phyloP scores from a whole-genome alignment of 495 filamentous ascomycete species.

The Thermothielavioides terrestris region DNA sequence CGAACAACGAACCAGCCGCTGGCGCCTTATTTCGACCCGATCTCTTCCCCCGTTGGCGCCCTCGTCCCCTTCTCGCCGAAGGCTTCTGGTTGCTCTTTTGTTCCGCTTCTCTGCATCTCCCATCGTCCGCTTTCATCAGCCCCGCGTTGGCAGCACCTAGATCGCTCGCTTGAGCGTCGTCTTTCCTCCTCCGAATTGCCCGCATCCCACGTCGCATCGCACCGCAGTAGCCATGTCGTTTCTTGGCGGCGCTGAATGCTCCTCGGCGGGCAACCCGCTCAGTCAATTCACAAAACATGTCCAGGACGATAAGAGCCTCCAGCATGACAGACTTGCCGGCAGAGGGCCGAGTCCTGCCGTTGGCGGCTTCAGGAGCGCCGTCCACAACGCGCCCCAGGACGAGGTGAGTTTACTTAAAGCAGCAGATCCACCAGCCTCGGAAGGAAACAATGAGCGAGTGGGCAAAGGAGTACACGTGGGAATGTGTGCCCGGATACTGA shows the following conservation, averaged over 20 bases:
- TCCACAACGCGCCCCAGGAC: slow-evolving; percentile 35
- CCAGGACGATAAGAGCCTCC: slow-evolving; percentile 87
- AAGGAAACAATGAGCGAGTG: too few relatives aligned
- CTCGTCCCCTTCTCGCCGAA: too few relatives aligned
- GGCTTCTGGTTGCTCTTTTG: too few relatives aligned
- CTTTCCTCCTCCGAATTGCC: background rate
- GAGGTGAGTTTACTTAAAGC: slow-evolving; percentile 31
- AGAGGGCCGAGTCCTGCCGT: slow-evolving; percentile 45
- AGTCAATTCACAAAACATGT: slow-evolving; percentile 94
- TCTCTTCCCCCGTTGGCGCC: too few relatives aligned
- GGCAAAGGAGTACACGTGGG: too few relatives aligned
- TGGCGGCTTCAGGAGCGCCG: slow-evolving; percentile 36
- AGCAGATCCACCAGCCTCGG: too few relatives aligned
- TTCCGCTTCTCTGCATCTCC: background rate
- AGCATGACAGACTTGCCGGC: slow-evolving; percentile 77
- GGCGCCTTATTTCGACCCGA: slow-evolving; percentile 6
- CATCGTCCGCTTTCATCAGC: slow-evolving; percentile 5
- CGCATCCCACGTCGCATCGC: background rate
- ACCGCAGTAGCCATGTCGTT: slow-evolving; percentile 67
- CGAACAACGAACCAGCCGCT: background rate
- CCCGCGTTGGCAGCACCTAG: background rate
- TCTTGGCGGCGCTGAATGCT: slow-evolving; percentile 91
- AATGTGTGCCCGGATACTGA: background rate
- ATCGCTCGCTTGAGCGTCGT: background rate
- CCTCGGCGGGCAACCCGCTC: slow-evolving; percentile 89